Percentiles rank a stretch among this genome's conserved stretches.
phyloP scores from a whole-genome alignment of 805 yeast species.

The Blastobotrys robertii region DNA sequence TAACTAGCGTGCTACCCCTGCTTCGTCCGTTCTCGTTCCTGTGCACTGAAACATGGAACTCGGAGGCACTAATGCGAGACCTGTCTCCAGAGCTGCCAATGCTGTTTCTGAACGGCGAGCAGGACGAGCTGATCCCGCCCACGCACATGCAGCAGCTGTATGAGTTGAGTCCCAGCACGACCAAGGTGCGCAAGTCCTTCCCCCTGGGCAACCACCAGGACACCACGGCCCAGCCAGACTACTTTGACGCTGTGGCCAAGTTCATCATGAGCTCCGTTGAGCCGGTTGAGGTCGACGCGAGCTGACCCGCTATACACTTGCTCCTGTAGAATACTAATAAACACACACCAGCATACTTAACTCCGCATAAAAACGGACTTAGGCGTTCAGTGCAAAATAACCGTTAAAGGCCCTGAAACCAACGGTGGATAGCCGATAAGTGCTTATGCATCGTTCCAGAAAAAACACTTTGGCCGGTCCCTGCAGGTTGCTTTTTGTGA shows the following conservation, averaged over 20 bases:
- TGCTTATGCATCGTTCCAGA: too few relatives aligned
- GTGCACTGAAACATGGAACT: conserved; percentile 78
- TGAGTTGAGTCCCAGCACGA: conserved; percentile 39
- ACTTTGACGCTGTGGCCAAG: conserved; percentile 61
- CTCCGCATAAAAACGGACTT: too few relatives aligned
- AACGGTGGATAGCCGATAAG: too few relatives aligned
- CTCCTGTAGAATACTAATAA: too few relatives aligned
- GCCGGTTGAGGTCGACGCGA: too few relatives aligned
- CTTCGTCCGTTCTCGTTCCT: conserved; percentile 45
- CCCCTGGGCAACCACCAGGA: conserved; percentile 71
- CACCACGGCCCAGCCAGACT: conserved; percentile 61
- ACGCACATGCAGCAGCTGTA: conserved; percentile 58
- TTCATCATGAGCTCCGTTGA: conserved; percentile 26
- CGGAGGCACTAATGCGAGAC: conserved; percentile 47
- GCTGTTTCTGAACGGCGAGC: conserved; percentile 58
- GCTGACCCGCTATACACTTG: too few relatives aligned
- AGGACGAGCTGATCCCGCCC: conserved; percentile 91
- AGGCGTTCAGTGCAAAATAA: too few relatives aligned
- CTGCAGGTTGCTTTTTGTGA: too few relatives aligned
- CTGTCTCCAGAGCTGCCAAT: conserved; percentile 51
- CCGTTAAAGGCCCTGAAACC: too few relatives aligned
- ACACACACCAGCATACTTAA: too few relatives aligned
- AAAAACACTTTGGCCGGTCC: too few relatives aligned
- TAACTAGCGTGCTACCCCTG: conserved; percentile 53
- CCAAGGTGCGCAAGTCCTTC: conserved; percentile 46